phyloP scores from a whole-genome alignment of 2,329 filamentous ascomycete species.

The Cercospora brassicicola region DNA sequence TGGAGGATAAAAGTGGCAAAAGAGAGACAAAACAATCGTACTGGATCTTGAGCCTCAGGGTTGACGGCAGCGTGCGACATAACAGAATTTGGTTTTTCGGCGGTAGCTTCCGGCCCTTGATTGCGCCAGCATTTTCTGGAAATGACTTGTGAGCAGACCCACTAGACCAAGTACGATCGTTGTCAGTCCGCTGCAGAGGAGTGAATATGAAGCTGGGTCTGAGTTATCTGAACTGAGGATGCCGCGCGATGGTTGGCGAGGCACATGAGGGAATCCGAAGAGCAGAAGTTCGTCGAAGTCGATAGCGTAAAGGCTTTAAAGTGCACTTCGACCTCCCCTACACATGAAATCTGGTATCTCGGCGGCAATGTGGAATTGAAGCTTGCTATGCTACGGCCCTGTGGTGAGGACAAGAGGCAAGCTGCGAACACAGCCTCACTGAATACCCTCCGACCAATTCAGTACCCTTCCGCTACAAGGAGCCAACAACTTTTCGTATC shows the following conservation, averaged over 20 bases:
- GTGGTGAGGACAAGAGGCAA: not conserved
- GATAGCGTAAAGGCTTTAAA: too few relatives aligned
- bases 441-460: too few relatives aligned
- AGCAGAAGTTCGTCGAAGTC: too few relatives aligned
- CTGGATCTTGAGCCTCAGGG: not conserved
- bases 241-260: too few relatives aligned
- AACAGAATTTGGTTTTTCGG: not conserved
- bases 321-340: too few relatives aligned
- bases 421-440: not conserved
- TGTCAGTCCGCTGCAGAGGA: not conserved
- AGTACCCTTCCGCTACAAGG: not conserved
- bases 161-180: not conserved
- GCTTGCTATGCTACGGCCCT: not conserved
- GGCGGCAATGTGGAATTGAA: not conserved
- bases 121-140: not conserved
- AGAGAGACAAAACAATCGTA: not conserved
- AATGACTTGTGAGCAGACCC: not conserved
- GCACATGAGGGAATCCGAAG: too few relatives aligned
- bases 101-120: not conserved
- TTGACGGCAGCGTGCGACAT: not conserved
- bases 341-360: not conserved
- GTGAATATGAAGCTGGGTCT: too few relatives aligned
- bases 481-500: not conserved
- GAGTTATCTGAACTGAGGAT: too few relatives aligned
- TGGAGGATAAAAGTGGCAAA: not conserved